A percentile compares a stretch with the other conserved stretches of the same genome.
phyloP scores from a whole-genome alignment of 1,284 basidiomycete genomes.

The Heterobasidion irregulare region DNA sequence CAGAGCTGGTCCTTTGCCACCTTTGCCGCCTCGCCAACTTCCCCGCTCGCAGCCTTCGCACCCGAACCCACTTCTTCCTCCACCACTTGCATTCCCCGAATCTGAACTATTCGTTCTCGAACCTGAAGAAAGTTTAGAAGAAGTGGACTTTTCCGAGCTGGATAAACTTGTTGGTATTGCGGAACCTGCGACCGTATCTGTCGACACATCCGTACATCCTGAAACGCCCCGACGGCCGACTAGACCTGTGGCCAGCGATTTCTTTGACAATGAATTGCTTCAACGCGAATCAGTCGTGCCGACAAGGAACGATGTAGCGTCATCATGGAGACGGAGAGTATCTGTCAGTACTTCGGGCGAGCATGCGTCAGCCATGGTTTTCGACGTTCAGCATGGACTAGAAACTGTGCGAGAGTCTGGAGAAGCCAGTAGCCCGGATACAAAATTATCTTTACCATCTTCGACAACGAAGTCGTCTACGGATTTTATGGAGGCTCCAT shows the following conservation, averaged over 20 bases:
- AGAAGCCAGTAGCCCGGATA: no score
- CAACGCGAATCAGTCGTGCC: conserved; percentile 9
- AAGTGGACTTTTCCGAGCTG: conserved; percentile 72
- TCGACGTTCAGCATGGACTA: background rate
- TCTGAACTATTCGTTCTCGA: conserved; percentile 38
- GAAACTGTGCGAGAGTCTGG: no score
- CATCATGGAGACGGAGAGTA: conserved; percentile 38
- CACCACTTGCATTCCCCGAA: conserved; percentile 34
- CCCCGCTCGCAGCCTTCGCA: conserved; percentile 10
- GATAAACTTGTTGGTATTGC: conserved; percentile 51
- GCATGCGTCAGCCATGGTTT: background rate
- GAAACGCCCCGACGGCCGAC: conserved; percentile 12
- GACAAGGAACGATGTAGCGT: conserved; percentile 22
- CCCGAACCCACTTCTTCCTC: conserved; percentile 22
- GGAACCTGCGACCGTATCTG: conserved; percentile 14
- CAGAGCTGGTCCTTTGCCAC: conserved; percentile 29
- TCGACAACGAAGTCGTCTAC: background rate
- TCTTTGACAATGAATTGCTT: conserved; percentile 44
- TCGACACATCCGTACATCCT: conserved; percentile 7
- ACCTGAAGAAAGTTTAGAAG: conserved; percentile 56
- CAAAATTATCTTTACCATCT: no score
- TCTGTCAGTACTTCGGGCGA: conserved; percentile 7
- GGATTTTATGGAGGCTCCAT: background rate
- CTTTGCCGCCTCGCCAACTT: conserved; percentile 17
- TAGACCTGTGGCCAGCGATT: conserved; percentile 57